Evolutionary conservation across 164 flowering plant species (phyloP), one percentile per base, ranked within the genome.

Genomic region (Protea cynaroides): DNA sequence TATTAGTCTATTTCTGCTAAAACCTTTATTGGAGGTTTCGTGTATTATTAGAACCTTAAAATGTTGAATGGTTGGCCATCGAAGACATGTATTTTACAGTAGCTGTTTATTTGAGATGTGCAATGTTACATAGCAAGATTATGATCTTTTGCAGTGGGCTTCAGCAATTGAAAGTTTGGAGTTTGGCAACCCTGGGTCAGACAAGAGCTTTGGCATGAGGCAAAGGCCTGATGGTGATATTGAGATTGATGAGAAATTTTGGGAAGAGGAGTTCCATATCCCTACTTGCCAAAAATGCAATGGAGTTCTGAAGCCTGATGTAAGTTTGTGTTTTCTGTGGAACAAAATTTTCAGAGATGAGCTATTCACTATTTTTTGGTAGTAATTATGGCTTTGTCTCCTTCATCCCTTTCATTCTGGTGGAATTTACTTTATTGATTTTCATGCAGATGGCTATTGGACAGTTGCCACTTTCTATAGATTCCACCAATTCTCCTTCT

Each of bases 141-240:
- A 10, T 67, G 44, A 58, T 68, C 38, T 70, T 21, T 58, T 82
- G 71, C 84, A 93, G 97, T 94, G 99, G 99, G 96, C 99, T 46
- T 84, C 70, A 24, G 96, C 99, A 58, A 80, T 94, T 76, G 99
- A 94, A 71, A 86, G 80, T 71, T 69, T 94, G 72, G 89, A 87
- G 50, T 53, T 75, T 72, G 95, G 84, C 49, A 72, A 51, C 67
- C 85, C 93, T 66, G 93, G 90, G 25, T 87, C 97, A 69, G 93
- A 91, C 66, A 82, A 83, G 78, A 94, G 86, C 74, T 87, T 91
- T 79, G 99, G 99, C 69, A 94, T 91, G 97, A 84, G 85, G 74
- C 90, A 87, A 68, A 84, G 99, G 74, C 99, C 99, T 73, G 99
- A 94, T 80, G 99, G 99, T 71, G 99, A 94, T 74, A 84, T 94